Conservation (phyloP, 2,329 filamentous ascomycete genomes). For the Grosmannia huntii region DNA sequence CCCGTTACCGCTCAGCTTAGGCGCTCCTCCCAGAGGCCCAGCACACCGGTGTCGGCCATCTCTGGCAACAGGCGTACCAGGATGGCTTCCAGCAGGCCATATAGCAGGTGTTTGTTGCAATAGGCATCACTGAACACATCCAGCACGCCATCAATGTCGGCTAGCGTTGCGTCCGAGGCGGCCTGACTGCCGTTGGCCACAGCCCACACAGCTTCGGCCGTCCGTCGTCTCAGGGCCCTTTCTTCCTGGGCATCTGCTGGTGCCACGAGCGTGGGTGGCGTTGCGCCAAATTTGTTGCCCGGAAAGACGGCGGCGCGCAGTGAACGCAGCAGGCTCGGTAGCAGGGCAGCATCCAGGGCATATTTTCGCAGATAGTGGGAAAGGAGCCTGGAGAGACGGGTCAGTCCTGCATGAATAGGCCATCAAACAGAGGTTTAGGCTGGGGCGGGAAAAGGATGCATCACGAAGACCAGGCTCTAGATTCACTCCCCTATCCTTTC, state of each 20-base stretch:
- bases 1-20: conserved; percentile 24
- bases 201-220: conserved; percentile 8
- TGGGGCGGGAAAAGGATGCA: not conserved
- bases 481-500: not conserved
- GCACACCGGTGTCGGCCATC: conserved; percentile 56
- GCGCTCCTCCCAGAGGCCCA: conserved; percentile 62
- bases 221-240: conserved; percentile 38
- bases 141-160: conserved; percentile 53
- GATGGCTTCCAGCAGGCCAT: conserved; percentile 67
- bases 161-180: conserved; percentile 22
- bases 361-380: conserved; percentile 42
- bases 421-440: not conserved
- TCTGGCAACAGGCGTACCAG: conserved; percentile 79
- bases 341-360: conserved; percentile 48
- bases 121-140: conserved; percentile 70
- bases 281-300: conserved; percentile 56
- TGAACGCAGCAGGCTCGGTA: conserved; percentile 55
- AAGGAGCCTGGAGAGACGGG: conserved; percentile 33
- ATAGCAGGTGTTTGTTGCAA: conserved; percentile 86
- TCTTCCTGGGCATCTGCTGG: conserved; percentile 48
- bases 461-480: not conserved
- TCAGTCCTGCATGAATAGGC: not conserved
- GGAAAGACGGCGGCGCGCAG: conserved; percentile 75
- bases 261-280: conserved; percentile 43
- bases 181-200: not conserved